Percentiles rank a stretch among this genome's conserved stretches.
Evolutionary conservation across 108 stramenopile genomes (phyloP).

Genomic region (Pseudonitzschia delicatissima): DNA sequence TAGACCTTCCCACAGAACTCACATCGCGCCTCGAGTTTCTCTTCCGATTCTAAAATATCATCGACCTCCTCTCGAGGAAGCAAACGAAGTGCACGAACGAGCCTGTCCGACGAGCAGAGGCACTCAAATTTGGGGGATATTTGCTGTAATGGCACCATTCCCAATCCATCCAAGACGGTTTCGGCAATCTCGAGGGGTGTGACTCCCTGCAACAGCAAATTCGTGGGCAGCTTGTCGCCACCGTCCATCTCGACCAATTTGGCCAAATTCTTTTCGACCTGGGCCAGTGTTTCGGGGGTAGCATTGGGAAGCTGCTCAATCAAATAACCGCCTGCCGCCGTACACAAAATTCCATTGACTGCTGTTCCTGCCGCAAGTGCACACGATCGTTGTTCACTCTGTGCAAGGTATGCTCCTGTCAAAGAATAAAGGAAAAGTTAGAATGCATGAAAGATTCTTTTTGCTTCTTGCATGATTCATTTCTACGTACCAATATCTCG

Average conservation of each 20-base stretch:
- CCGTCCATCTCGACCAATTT: constrained; percentile 75
- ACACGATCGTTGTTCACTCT: constrained; percentile 86
- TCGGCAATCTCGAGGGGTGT: constrained; percentile 73
- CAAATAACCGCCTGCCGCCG: constrained; percentile 83
- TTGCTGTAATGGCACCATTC: constrained; percentile 68
- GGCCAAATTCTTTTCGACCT: constrained; percentile 66
- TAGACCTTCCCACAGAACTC: constrained; percentile 85
- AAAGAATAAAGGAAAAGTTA: background rate
- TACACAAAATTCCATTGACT: constrained; percentile 76
- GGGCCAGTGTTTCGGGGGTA: constrained; percentile 43
- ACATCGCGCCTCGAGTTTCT: constrained; percentile 79
- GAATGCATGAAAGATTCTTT: background rate
- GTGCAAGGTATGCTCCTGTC: constrained; percentile 71
- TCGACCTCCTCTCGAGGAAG: constrained; percentile 77
- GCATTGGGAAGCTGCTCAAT: constrained; percentile 82
- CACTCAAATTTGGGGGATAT: constrained; percentile 57
- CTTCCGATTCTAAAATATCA: constrained; percentile 62
- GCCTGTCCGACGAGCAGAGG: constrained; percentile 70
- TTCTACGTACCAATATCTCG: constrained; percentile 70
- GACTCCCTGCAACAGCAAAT: constrained; percentile 60
- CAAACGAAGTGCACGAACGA: constrained; percentile 71
- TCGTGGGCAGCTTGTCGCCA: constrained; percentile 59
- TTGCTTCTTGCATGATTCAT: background rate
- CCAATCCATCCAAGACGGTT: constrained; percentile 77
- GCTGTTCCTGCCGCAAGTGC: constrained; percentile 76